Conservation (phyloP, 257 asterid species). For the Solanum phureja region DNA sequence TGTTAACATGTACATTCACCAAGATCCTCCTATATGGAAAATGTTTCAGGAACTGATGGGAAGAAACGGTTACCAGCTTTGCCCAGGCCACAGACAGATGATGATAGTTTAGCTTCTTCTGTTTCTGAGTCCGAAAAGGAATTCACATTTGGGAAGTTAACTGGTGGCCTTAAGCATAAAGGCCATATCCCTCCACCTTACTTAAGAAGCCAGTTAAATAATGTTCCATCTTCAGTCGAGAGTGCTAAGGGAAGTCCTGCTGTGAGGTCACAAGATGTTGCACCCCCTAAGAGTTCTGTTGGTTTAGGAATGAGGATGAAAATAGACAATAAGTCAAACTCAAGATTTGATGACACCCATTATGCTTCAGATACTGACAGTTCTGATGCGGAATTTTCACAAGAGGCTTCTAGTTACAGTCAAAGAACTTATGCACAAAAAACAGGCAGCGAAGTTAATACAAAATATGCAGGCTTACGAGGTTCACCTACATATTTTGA, state of each 20-base stretch:
- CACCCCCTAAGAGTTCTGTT: conserved; percentile 15
- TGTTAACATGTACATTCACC: conserved; percentile 8
- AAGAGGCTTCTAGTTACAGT: conserved; percentile 9
- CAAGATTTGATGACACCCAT: conserved; percentile 15
- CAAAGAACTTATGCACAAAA: conserved; percentile 7
- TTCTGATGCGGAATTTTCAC: conserved; percentile 36
- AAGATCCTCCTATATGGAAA: conserved; percentile 12
- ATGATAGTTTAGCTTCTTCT: conserved; percentile 6
- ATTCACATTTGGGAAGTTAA: conserved; percentile 57
- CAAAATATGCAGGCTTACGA: conserved; percentile 19
- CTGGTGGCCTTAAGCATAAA: conserved; percentile 88
- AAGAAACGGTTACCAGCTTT: neutral
- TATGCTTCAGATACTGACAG: conserved; percentile 38
- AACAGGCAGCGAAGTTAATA: conserved; percentile 4
- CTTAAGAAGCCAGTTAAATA: conserved; percentile 29
- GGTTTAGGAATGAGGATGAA: neutral
- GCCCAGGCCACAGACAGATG: conserved; percentile 1
- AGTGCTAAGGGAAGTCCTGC: conserved; percentile 19
- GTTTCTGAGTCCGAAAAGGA: conserved; percentile 22
- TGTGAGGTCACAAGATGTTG: conserved; percentile 9
- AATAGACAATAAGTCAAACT: conserved; percentile 16
- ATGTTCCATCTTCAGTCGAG: conserved; percentile 19
- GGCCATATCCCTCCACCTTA: conserved; percentile 40
- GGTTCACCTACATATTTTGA: conserved; percentile 25
- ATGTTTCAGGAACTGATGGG: conserved; percentile 15